Evolutionary conservation across 208 protist species (phyloP), one percentile per base, ranked within the genome.

Genomic region (Herpetomonas tarakana): DNA sequence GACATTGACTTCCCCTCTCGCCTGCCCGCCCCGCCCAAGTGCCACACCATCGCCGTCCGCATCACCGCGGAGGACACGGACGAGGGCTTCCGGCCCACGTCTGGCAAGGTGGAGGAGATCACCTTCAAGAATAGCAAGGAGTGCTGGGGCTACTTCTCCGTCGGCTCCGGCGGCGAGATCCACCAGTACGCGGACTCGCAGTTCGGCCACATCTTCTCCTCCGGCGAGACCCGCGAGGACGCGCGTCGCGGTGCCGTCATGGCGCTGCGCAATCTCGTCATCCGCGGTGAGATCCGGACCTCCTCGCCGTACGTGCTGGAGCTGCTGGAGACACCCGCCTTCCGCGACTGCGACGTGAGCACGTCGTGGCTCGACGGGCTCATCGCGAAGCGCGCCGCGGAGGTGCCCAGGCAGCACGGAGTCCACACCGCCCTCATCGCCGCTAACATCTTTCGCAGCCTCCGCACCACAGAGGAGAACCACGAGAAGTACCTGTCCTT

Each of bases 121-220:
- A 92, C 85, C 22, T 99, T 99, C 76, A 87, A 93, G 64, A 97
- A 93, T 58, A 95, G 83, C 59, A 91, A 88, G 39, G 96, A 98
- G 68, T 97, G 98, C 54, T 99, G 97, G 97, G 98, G 97, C 56
- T 99, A 99, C 81, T 99, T 99, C 69, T 98, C 93, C 44, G 86
- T 99, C 27, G 61, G 63, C 49, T 75, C 83, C 0, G 76, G 83
- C 6, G 94, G 91, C 47, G 88, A 83, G 28, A 84, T 98, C 21
- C 95, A 98, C 59, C 88, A 96, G 78, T 98, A 86, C 58, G 88
- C 97, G 3, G 97, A 99, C 79, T 98, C 97, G 29, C 97, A 98
- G 74, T 99, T 99, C 74, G 98, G 97, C n/a, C 97, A 99, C 68
- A 92, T 99, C 61, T 99, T 99, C 76, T 91, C 97, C 22, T 91